phyloP scores from a whole-genome alignment of 2,329 filamentous ascomycete genomes.

The Xylaria sp. region DNA sequence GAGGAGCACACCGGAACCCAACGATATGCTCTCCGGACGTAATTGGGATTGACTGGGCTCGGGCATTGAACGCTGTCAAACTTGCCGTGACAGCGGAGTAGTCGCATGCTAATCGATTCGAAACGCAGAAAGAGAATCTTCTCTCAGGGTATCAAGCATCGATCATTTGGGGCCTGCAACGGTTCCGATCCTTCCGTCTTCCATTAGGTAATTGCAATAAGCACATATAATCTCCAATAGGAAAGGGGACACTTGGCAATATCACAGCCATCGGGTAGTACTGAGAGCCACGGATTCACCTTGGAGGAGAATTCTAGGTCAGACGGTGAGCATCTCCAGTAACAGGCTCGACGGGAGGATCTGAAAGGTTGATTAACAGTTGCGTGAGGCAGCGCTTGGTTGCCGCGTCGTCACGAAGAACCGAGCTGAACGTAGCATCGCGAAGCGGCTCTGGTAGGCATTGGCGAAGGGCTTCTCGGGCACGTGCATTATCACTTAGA shows the following conservation, averaged over 20 bases:
- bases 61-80: neutral
- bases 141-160: slow-evolving; percentile 6
- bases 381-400: slow-evolving; percentile 98
- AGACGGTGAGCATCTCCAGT: slow-evolving; percentile 38
- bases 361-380: slow-evolving; percentile 93
- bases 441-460: slow-evolving; percentile 98
- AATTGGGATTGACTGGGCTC: neutral
- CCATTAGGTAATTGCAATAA: slow-evolving; percentile 12
- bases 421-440: slow-evolving; percentile 95
- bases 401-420: slow-evolving; percentile 94
- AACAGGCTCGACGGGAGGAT: slow-evolving; percentile 73
- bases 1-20: neutral
- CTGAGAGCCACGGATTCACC: slow-evolving; percentile 1
- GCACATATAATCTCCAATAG: neutral
- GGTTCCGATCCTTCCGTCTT: slow-evolving; percentile 13
- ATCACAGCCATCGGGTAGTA: slow-evolving; percentile 4
- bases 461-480: slow-evolving; percentile 92
- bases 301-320: slow-evolving; percentile 12
- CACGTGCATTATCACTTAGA: slow-evolving; percentile 94
- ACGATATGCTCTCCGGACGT: neutral
- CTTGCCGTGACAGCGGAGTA: neutral
- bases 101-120: slow-evolving; percentile 1
- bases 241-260: neutral
- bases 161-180: slow-evolving; percentile 8
- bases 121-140: slow-evolving; percentile 16